These are phyloP conservation scores for Candida gorgasii DNA, from an alignment of 805 yeast genomes.

Conservation along the genomic window DNA sequence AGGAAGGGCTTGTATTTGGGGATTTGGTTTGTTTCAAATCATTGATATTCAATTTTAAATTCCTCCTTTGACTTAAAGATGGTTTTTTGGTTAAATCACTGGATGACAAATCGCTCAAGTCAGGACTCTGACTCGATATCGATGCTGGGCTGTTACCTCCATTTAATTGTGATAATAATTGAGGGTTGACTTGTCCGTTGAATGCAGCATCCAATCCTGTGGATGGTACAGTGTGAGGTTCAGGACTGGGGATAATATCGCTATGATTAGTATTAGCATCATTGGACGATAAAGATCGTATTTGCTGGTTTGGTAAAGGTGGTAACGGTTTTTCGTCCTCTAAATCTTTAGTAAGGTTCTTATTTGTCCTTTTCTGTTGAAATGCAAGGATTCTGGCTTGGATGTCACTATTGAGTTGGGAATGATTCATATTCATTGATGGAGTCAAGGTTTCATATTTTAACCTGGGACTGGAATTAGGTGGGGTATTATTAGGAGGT, in stretches of 20 bases:
- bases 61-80: constrained; percentile 55
- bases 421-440: constrained; percentile 12
- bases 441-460: constrained; percentile 14
- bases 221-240: not conserved
- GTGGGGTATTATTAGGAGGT: constrained; percentile 4
- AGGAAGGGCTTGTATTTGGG: constrained; percentile 18
- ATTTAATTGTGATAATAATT: not conserved
- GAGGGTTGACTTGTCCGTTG: not conserved
- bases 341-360: constrained; percentile 7
- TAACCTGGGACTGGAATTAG: constrained; percentile 8
- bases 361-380: constrained; percentile 65
- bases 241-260: not conserved
- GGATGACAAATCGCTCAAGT: not conserved
- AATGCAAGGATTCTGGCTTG: constrained; percentile 88
- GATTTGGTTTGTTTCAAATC: constrained; percentile 26
- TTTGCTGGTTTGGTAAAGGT: constrained; percentile 23
- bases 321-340: constrained; percentile 25
- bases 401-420: constrained; percentile 61
- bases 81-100: constrained; percentile 30
- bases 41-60: constrained; percentile 49
- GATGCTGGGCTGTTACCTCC: not conserved
- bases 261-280: constrained; percentile 11
- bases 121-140: constrained; percentile 5
- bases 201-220: not conserved
- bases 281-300: constrained; percentile 19